Evolutionary conservation across 1,284 basidiomycete genomes (phyloP), one percentile per base, ranked within the genome.

Genomic region (Schizophyllum amplum): DNA sequence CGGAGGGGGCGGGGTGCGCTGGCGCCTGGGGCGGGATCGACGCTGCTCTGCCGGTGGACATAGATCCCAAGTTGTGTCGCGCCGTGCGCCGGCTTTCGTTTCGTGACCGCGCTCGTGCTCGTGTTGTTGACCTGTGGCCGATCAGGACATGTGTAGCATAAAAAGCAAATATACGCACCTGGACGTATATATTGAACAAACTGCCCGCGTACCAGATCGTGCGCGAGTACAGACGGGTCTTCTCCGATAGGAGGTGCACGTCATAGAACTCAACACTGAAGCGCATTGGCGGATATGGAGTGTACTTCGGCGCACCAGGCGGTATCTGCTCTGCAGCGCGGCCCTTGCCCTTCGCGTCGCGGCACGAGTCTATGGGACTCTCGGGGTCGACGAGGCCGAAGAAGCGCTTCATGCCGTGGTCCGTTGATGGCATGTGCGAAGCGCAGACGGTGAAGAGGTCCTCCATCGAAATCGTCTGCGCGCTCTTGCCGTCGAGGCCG

Each of bases 211-310:
- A 87, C 83, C 88, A 92, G 42, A 92, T 75, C 3, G 87, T 90
- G 55, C 84, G 84, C 4, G 84, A 88, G 64, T 89, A 79, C 55
- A 89, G 76, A 62, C 92, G 78, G 57, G 85, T 84, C 71, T 94
- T 95, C 69, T 96, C 93, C 57, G 84, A 86, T 51, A 97, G 77
- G 52, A 79, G 74, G 63, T 91, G 88, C 24, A 94, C 79, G 63
- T 91, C 89, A 85, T 90, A 96, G 68, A 96, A 96, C 70, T 97
- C 94, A 52, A 93, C 90, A 4, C 84, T 83, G 66, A 96, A 91
- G 24, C 91, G 80, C 70, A 79, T 87, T 0, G 92, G 92, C 53
- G 92, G 83, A 64, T 83, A 81, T 7, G 79, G 72, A 0, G 83
- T 77, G 82, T 50, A 50, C 48, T 50, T 50, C 20, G 54, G 60